A percentile compares a stretch with the other conserved stretches of the same genome.
These are phyloP conservation scores for Hydnomerulius pinastri DNA, from an alignment of 768 basidiomycete genomes.

Conservation along the genomic window DNA sequence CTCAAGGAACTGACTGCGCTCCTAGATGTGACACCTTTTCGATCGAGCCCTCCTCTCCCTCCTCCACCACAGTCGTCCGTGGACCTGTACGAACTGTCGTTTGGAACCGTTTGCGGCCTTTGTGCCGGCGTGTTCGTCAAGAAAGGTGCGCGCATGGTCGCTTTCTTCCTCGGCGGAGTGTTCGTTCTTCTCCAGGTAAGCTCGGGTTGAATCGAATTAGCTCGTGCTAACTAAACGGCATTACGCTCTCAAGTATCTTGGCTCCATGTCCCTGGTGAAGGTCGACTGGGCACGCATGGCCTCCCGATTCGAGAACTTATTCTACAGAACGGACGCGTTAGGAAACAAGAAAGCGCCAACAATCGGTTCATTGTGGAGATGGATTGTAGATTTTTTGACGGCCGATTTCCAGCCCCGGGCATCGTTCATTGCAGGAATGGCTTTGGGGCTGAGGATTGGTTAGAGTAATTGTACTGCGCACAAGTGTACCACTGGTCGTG, in stretches of 20 bases:
- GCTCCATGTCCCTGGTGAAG: conserved; percentile 67
- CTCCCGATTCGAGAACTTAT: conserved; percentile 67
- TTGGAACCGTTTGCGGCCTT: conserved; percentile 86
- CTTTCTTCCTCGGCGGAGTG: conserved; percentile 85
- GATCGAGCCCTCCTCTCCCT: conserved; percentile 13
- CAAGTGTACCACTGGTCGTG: too few relatives aligned
- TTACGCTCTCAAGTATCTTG: conserved; percentile 66
- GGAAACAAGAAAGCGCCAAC: conserved; percentile 64
- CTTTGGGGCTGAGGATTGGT: conserved; percentile 79
- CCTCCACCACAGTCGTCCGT: conserved; percentile 72
- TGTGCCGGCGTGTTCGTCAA: conserved; percentile 94
- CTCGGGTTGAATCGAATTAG: not conserved
- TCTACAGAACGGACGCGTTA: conserved; percentile 63
- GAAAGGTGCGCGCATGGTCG: conserved; percentile 84
- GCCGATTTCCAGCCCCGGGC: conserved; percentile 93
- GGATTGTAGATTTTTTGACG: conserved; percentile 79
- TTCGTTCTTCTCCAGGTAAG: conserved; percentile 90
- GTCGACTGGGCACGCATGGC: conserved; percentile 79
- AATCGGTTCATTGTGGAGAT: conserved; percentile 61
- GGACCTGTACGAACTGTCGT: conserved; percentile 79
- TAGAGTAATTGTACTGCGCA: conserved; percentile 44
- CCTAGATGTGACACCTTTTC: conserved; percentile 12
- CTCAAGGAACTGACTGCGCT: conserved; percentile 3
- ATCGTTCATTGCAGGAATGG: conserved; percentile 83
- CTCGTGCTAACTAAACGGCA: conserved; percentile 7